phyloP scores from a whole-genome alignment of 208 protist species.

The Leishmania tropica region DNA sequence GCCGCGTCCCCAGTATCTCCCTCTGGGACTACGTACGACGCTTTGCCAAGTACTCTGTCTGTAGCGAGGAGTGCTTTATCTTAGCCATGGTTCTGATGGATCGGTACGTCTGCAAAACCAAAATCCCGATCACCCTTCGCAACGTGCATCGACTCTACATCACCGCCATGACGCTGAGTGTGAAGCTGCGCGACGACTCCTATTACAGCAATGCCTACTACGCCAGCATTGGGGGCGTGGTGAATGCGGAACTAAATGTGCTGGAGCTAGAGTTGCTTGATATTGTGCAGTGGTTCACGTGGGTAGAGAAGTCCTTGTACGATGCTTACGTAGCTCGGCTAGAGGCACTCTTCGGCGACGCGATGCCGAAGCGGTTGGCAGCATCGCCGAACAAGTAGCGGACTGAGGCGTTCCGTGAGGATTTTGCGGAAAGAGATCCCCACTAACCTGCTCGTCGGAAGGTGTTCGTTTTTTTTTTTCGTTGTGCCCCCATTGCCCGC shows the following conservation, averaged over 20 bases:
- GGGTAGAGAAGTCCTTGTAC: constrained; percentile 72
- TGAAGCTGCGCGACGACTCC: constrained; percentile 91
- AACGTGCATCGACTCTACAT: constrained; percentile 91
- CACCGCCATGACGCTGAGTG: constrained; percentile 83
- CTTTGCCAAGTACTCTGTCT: constrained; percentile 90
- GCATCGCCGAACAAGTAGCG: neutral
- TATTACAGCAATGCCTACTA: constrained; percentile 94
- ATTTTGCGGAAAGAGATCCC: neutral
- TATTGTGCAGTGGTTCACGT: constrained; percentile 83
- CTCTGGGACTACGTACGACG: constrained; percentile 89
- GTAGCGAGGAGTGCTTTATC: constrained; percentile 92
- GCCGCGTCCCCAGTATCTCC: constrained; percentile 78
- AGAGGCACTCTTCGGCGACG: constrained; percentile 34
- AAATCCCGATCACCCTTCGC: constrained; percentile 47
- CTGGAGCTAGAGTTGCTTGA: constrained; percentile 89
- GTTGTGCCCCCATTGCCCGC: neutral
- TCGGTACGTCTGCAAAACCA: constrained; percentile 66
- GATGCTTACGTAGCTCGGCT: constrained; percentile 49
- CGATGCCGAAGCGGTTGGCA: constrained; percentile 8
- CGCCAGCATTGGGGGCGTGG: constrained; percentile 89
- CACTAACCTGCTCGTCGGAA: neutral
- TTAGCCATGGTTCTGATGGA: constrained; percentile 92
- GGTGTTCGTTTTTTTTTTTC: neutral
- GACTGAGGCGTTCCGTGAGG: too few species aligned
- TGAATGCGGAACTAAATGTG: constrained; percentile 74